A percentile compares a stretch with the other conserved stretches of the same genome.
phyloP scores from a whole-genome alignment of 2,329 filamentous ascomycete species.

The Exophiala spinifera region DNA sequence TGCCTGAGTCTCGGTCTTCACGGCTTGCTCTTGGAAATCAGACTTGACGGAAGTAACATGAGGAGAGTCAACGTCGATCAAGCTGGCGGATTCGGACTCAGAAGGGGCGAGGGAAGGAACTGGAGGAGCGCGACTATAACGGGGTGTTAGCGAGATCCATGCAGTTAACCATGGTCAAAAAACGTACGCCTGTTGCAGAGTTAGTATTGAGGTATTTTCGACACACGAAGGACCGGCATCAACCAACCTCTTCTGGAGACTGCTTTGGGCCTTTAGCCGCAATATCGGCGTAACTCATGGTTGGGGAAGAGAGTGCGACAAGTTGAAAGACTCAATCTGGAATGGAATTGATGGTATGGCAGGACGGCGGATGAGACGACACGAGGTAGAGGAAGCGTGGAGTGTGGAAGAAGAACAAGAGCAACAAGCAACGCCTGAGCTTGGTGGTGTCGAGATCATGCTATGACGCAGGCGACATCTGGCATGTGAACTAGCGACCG shows the following conservation, averaged over 20 bases:
- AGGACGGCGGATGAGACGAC: neutral
- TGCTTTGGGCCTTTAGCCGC: slow-evolving; percentile 48
- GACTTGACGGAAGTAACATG: slow-evolving; percentile 44
- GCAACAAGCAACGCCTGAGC: neutral
- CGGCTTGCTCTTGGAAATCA: slow-evolving; percentile 40
- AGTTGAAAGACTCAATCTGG: neutral
- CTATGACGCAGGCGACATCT: neutral
- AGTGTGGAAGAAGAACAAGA: neutral
- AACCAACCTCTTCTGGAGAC: slow-evolving; percentile 46
- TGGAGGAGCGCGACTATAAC: slow-evolving; percentile 41
- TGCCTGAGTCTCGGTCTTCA: slow-evolving; percentile 47
- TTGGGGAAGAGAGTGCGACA: slow-evolving; percentile 12
- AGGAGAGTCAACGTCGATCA: slow-evolving; percentile 48
- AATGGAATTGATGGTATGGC: neutral
- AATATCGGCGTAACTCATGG: slow-evolving; percentile 50
- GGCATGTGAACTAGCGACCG: neutral
- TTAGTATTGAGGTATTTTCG: neutral
- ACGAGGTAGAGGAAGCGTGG: neutral
- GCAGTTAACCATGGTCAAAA: neutral
- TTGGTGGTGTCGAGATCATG: neutral
- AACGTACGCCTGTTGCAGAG: slow-evolving; percentile 21
- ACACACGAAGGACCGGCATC: slow-evolving; percentile 16
- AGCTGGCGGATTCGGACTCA: slow-evolving; percentile 40
- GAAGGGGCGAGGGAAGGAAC: slow-evolving; percentile 39
- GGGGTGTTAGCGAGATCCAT: slow-evolving; percentile 11